phyloP scores from a whole-genome alignment of 108 stramenopile species.

The Epipyxis sp. region DNA sequence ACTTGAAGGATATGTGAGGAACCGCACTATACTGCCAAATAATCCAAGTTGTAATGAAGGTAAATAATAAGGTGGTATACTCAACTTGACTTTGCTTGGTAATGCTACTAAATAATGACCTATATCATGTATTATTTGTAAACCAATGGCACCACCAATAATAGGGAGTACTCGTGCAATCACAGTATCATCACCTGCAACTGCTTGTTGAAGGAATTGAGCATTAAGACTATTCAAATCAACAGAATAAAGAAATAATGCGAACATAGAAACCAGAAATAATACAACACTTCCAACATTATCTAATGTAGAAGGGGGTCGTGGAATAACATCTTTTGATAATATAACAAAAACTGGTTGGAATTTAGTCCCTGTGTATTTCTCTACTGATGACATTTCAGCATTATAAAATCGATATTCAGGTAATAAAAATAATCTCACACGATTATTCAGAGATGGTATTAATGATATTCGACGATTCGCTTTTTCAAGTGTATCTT shows the following conservation, averaged over 20 bases:
- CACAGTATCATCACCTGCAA: neutral
- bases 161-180: neutral
- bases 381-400: too few relatives aligned
- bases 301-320: too few relatives aligned
- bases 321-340: neutral
- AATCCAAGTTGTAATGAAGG: neutral
- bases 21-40: neutral
- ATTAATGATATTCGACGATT: neutral
- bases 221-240: neutral
- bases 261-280: neutral
- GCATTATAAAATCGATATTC: too few relatives aligned
- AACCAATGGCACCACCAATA: neutral
- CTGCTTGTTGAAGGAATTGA: neutral
- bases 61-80: neutral
- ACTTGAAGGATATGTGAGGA: neutral
- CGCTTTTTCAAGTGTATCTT: neutral
- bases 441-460: neutral
- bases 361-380: neutral
- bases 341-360: neutral
- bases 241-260: neutral
- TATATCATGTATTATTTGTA: neutral
- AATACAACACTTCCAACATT: neutral
- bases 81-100: neutral
- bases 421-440: neutral
- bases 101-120: neutral